Conservation (phyloP, 257 asterid genomes). For the Capsicum baccatum region DNA sequence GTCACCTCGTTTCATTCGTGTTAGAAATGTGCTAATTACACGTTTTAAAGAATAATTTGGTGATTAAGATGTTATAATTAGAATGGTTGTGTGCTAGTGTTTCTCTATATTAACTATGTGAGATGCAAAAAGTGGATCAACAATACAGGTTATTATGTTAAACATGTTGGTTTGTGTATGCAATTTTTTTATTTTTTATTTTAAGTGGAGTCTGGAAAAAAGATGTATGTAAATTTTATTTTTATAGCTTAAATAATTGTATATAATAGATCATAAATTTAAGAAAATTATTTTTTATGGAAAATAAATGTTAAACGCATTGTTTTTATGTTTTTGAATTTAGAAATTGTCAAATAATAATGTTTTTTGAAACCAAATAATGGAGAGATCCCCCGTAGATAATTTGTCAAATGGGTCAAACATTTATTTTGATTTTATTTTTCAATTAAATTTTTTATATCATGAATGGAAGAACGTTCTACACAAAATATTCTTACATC, state of each 20-base stretch:
- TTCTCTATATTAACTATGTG: background rate
- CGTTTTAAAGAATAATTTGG: background rate
- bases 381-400: background rate
- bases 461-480: background rate
- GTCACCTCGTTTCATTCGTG: background rate
- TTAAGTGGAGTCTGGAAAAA: no score
- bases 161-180: background rate
- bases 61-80: background rate
- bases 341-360: background rate
- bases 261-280: no score
- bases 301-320: background rate
- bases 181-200: no score
- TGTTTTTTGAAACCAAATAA: background rate
- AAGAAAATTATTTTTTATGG: no score
- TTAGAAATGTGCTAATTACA: background rate
- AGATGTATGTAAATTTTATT: no score
- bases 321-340: background rate
- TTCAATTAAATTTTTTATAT: background rate
- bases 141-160: background rate
- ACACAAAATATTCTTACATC: background rate
- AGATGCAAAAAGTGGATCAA: background rate
- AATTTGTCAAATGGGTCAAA: conserved; percentile 7
- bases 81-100: background rate
- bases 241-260: no score
- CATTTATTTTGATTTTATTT: background rate